Conservation (phyloP, 1,284 basidiomycete genomes). For the Chondrostereum purpureum region DNA sequence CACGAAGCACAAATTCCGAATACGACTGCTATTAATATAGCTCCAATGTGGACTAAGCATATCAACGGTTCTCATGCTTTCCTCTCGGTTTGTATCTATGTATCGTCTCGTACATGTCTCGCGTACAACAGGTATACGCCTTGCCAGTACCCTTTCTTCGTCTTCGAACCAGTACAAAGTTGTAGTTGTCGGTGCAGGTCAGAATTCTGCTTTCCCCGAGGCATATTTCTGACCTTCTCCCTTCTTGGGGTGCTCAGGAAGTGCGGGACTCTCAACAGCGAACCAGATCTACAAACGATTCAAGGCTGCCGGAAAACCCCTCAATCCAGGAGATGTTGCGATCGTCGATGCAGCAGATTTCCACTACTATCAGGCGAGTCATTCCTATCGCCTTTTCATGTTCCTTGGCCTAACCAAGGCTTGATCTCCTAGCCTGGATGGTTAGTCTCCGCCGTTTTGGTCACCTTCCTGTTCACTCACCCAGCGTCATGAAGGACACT, state of each 20-base stretch:
- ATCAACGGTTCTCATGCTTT: no score
- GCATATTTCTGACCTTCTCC: constrained; percentile 1
- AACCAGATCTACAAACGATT: constrained; percentile 80
- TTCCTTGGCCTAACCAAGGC: constrained; percentile 16
- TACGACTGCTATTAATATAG: no score
- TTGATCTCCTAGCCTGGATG: constrained; percentile 69
- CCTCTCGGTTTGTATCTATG: no score
- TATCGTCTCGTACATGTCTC: no score
- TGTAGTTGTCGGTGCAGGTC: constrained; percentile 62
- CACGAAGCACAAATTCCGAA: no score
- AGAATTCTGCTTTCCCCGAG: constrained; percentile 16
- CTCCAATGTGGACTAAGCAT: no score
- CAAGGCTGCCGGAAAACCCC: constrained; percentile 56
- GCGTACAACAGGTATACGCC: constrained; percentile 17
- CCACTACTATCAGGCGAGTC: constrained; percentile 71
- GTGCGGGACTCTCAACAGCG: constrained; percentile 72
- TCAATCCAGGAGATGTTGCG: constrained; percentile 73
- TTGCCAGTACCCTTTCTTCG: constrained; percentile 32
- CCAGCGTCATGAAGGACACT: constrained; percentile 68
- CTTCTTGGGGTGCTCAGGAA: no score
- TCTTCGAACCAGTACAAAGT: constrained; percentile 46
- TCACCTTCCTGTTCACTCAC: constrained; percentile 3
- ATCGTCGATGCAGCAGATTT: constrained; percentile 74
- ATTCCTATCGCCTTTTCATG: constrained; percentile 2
- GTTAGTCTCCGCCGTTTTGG: constrained; percentile 29